Base-by-base conservation (phyloP, 306 rosid genomes). In the Biancaea sappan region DNA sequence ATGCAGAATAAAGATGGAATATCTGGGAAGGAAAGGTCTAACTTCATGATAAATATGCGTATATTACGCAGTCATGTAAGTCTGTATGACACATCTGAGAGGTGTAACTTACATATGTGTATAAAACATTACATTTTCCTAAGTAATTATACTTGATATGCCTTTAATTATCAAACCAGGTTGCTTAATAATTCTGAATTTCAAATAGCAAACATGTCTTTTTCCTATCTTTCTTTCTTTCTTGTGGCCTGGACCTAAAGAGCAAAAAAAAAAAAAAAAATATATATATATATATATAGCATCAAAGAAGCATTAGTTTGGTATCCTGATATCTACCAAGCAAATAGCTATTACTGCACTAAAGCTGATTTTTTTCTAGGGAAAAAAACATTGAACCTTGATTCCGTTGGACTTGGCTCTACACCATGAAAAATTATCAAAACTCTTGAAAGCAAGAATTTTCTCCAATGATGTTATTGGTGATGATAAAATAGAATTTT, bases 1-100 rank as follows among this genome's bases (percentile, higher is more conserved):
- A 46, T n/a, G 63, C 44, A 34, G 71, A 69, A 69, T 43, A 28
- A 51, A 32, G 44, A 47, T 69, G 32, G 51, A 12, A 32, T 34
- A 47, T 76, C 31, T 32, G 29, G 61, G 50, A 61, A 32, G 66
- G 22, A 57, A 57, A 19, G 14, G 59, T 50, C 41, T 52, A 50
- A 43, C 40, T 41, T 51, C 48, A 15, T 28, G 22, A 26, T 15
- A 77, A 69, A 61, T 31, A 35, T 34, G 41, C n/a, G 35, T 48
- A 44, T 34, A 16, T 13, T 59, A 29, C 21, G 16, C 63, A 46
- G 21, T 62, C 66, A 18, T 32, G 48, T 3, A 38, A 28, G 65
- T 51, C 31, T 48, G 43, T 34, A 35, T 47, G 71, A 31, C 21
- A 25, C 35, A 59, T 19, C 12, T 35, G 34, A 46, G 38, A n/a